These are phyloP conservation scores for Funneliformis mosseae DNA, from an alignment of 192 early-diverging fungal species.

Conservation along the genomic window DNA sequence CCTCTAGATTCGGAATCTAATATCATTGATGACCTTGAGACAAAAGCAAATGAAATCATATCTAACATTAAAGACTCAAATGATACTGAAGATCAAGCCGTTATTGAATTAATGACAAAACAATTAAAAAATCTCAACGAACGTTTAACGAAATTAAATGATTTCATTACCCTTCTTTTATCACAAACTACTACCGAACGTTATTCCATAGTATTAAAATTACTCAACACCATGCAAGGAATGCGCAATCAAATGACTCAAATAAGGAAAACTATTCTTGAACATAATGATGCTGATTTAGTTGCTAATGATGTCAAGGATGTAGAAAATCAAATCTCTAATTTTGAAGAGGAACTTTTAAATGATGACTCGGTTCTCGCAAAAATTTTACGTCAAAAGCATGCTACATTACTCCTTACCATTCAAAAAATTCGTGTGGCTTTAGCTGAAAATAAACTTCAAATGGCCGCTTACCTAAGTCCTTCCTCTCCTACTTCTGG, in stretches of 20 bases:
- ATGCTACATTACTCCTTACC: constrained; percentile 26
- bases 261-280: constrained; percentile 16
- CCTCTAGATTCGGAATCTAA: neutral
- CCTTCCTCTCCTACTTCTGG: constrained; percentile 31
- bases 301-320: constrained; percentile 17
- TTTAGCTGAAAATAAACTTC: constrained; percentile 27
- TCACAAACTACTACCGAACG: constrained; percentile 27
- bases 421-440: constrained; percentile 29
- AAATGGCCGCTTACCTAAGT: constrained; percentile 35
- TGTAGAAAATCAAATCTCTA: constrained; percentile 19
- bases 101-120: constrained; percentile 26
- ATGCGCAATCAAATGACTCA: constrained; percentile 24
- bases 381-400: constrained; percentile 26
- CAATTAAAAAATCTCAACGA: constrained; percentile 22
- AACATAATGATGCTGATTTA: constrained; percentile 34
- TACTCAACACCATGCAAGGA: neutral
- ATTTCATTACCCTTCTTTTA: constrained; percentile 26
- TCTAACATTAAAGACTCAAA: constrained; percentile 16
- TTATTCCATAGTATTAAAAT: constrained; percentile 3
- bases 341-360: constrained; percentile 10
- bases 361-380: constrained; percentile 22
- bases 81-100: constrained; percentile 28
- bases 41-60: constrained; percentile 23
- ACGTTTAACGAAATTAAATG: constrained; percentile 15
- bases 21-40: constrained; percentile 18